phyloP scores from a whole-genome alignment of 768 basidiomycete genomes.

The Sporobolomyces phaffii region DNA sequence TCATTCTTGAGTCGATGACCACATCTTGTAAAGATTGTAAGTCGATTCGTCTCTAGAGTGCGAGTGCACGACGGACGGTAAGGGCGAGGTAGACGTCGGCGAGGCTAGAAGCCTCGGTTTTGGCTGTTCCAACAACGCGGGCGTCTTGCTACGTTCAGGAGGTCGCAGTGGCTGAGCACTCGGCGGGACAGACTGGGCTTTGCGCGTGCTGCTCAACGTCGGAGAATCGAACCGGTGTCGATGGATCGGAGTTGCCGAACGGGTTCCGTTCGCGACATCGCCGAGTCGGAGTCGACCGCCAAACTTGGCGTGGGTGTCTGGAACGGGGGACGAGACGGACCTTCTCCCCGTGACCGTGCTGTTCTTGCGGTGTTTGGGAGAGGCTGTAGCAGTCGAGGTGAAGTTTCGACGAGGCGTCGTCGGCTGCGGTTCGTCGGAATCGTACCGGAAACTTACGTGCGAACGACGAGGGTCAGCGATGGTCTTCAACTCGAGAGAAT shows the following conservation, averaged over 20 bases:
- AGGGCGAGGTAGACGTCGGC: too few species aligned
- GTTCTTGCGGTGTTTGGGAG: not conserved
- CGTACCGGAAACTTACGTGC: constrained; percentile 33
- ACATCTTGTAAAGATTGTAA: constrained; percentile 17
- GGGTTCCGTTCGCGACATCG: not conserved
- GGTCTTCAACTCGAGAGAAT: not conserved
- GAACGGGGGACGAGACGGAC: constrained; percentile 7
- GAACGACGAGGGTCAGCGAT: constrained; percentile 10
- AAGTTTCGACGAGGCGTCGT: constrained; percentile 4
- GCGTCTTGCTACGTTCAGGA: not conserved
- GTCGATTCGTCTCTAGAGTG: constrained; percentile 20
- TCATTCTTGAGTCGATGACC: constrained; percentile 18
- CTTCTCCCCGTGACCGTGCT: not conserved
- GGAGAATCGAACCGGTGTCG: constrained; percentile 11
- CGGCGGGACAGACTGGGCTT: not conserved
- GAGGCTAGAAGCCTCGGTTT: not conserved
- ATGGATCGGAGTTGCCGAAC: not conserved
- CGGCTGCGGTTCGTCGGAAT: constrained; percentile 35
- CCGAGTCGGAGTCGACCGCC: constrained; percentile 27
- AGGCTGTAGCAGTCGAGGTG: not conserved
- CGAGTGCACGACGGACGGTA: not conserved
- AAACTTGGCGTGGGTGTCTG: constrained; percentile 32
- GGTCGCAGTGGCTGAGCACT: not conserved
- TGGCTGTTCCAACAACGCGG: not conserved
- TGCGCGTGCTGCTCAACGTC: constrained; percentile 12